Percentiles rank a stretch among this genome's conserved stretches.
Evolutionary conservation across 306 rosid species (phyloP).

Genomic region (Hylodesmum podocarpum): DNA sequence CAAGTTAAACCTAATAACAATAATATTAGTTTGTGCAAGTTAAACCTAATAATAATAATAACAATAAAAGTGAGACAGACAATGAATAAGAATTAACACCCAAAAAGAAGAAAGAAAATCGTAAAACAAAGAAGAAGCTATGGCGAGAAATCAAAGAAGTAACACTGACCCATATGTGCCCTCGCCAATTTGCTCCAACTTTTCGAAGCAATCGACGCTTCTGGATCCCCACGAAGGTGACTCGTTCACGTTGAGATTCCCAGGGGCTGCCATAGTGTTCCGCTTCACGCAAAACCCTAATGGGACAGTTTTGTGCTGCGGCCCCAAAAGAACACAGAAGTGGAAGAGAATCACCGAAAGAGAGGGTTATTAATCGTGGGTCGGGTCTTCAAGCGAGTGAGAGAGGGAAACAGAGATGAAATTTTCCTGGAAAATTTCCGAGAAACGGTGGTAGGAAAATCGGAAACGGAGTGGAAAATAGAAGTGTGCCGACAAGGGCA

Average conservation of each 20-base stretch:
- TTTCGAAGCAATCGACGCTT: constrained; percentile 94
- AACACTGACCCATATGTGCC: constrained; percentile 86
- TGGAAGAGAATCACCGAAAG: neutral
- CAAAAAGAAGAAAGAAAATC: neutral
- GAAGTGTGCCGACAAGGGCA: neutral
- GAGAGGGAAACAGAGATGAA: neutral
- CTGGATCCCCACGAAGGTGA: constrained; percentile 93
- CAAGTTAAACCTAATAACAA: no score
- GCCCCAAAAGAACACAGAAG: neutral
- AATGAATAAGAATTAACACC: neutral
- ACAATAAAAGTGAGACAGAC: neutral
- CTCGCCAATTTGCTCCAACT: constrained; percentile 96
- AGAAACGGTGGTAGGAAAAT: neutral
- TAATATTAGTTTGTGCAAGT: no score
- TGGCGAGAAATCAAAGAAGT: neutral
- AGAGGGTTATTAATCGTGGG: neutral
- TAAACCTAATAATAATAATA: no score
- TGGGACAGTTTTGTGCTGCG: neutral
- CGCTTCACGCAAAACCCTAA: constrained; percentile 31
- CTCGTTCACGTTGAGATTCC: constrained; percentile 73
- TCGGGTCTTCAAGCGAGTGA: neutral
- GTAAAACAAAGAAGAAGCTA: neutral
- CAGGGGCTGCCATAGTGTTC: constrained; percentile 86
- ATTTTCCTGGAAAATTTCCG: neutral
- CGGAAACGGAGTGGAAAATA: neutral